Evolutionary conservation across 805 yeast species (phyloP), one percentile per base, ranked within the genome.

Genomic region (Saccharomycopsis sp.): DNA sequence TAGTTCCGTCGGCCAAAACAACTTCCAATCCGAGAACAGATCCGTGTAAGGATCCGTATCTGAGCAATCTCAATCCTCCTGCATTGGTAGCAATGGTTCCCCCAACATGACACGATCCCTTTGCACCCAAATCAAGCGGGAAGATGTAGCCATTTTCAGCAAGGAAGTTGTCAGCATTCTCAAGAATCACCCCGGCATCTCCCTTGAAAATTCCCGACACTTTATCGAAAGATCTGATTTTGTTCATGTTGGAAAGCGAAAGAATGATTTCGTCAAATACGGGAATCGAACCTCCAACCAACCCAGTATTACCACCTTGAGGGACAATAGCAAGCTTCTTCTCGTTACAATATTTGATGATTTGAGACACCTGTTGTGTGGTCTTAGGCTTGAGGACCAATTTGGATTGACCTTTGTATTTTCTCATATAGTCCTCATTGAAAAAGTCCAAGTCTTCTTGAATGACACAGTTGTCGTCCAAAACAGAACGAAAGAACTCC

Each of bases 81-180:
- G 98, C 98, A 70, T 93, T 93, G 19, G 97, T 90, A 19, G 97
- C 96, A 51, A 90, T 93, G 56, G 85, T 88, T 64, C 97, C 98
- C 65, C 97, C 97, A 62, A 93, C 85, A 65, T 89, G 96, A 70
- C 97, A 93, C 1, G 97, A 89, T 14, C 98, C 98, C 74, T 92
- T 92, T 44, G 98, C 97, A 59, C 98, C 98, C 62, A 92, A 75
- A 70, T 92, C 98, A 55, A 92, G 76, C 25, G 98, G 98, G 78
- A 91, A 92, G 57, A 92, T 88, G 72, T 87, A 87, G 2, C 94
- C 96, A n/a, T 82, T 74, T 58, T 89, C 94, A 17, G 86, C 84
- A 57, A 92, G 73, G 67, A 69, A 89, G 57, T 78, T 78, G 72
- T 92, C 97, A 12, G 97, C 97, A 64, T 75, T 80, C 69, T 93